Conservation (phyloP, 768 basidiomycete genomes). For the Brasilioporus rufonigricans region DNA sequence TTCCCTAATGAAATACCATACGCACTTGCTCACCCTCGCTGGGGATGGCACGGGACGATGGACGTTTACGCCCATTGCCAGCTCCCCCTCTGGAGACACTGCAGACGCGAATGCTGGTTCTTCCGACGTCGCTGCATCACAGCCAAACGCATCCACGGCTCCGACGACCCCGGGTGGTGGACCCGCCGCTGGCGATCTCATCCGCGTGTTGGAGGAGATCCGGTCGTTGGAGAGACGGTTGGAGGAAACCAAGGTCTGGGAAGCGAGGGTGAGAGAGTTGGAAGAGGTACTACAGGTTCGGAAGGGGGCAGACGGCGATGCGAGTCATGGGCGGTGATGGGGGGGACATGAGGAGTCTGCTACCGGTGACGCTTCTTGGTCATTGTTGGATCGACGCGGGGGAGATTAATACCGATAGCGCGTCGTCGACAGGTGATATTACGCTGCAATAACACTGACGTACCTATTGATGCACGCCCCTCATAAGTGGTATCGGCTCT, state of each 20-base stretch:
- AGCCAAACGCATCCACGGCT: background rate
- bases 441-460: too few relatives aligned
- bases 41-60: slow-evolving; percentile 72
- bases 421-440: too few relatives aligned
- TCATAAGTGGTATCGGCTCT: too few relatives aligned
- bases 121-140: background rate
- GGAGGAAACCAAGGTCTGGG: slow-evolving; percentile 27
- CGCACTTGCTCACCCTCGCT: slow-evolving; percentile 72
- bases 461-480: too few relatives aligned
- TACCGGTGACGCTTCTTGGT: too few relatives aligned
- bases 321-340: background rate
- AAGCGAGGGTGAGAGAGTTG: slow-evolving; percentile 25
- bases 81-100: background rate
- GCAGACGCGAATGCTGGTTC: background rate
- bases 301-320: background rate
- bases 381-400: too few relatives aligned
- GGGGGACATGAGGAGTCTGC: too few relatives aligned
- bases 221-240: slow-evolving; percentile 20
- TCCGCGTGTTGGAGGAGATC: slow-evolving; percentile 29
- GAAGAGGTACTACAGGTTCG: slow-evolving; percentile 25
- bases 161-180: background rate
- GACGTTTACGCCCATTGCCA: slow-evolving; percentile 58
- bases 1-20: slow-evolving; percentile 86
- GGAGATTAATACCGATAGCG: too few relatives aligned
- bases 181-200: slow-evolving; percentile 17